Conservation (phyloP, 176 grass and related monocot genomes). For the Oryza australiensis region DNA sequence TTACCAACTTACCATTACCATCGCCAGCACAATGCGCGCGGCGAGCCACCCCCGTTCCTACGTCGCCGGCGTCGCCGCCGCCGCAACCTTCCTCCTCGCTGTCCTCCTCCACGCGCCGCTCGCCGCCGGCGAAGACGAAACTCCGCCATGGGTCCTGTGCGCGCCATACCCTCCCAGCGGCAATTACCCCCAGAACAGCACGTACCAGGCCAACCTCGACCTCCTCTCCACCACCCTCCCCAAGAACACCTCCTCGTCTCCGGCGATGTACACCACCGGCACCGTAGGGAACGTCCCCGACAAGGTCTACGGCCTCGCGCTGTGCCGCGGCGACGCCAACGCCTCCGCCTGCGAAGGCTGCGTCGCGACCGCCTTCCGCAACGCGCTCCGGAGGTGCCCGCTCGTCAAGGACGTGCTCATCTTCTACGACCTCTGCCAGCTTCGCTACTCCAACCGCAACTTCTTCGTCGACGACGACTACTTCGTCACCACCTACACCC, state of each 20-base stretch:
- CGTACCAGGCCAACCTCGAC: slow-evolving; percentile 40
- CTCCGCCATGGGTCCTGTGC: not conserved
- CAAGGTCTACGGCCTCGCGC: slow-evolving; percentile 29
- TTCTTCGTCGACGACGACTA: slow-evolving; percentile 21
- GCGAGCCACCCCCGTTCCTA: not conserved
- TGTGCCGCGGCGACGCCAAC: slow-evolving; percentile 48
- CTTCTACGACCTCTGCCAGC: slow-evolving; percentile 41
- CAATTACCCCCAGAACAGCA: slow-evolving; percentile 25
- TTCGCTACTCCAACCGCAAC: slow-evolving; percentile 39
- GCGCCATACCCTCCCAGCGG: not conserved
- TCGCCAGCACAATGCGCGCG: not conserved
- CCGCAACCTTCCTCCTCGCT: not conserved
- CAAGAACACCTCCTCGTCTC: not conserved
- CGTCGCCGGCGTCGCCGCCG: not conserved
- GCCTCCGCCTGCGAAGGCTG: slow-evolving; percentile 23
- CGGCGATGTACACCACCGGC: not conserved
- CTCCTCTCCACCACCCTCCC: slow-evolving; percentile 28
- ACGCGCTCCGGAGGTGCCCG: not conserved
- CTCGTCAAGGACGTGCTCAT: not conserved
- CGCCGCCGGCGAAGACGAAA: not conserved
- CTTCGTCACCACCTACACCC: not conserved
- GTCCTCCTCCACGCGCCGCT: not conserved
- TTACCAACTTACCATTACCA: not conserved
- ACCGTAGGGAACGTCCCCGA: slow-evolving; percentile 23
- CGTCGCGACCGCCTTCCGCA: slow-evolving; percentile 9